phyloP scores from a whole-genome alignment of 1,284 basidiomycete genomes.

The Wallemia ichthyophaga region DNA sequence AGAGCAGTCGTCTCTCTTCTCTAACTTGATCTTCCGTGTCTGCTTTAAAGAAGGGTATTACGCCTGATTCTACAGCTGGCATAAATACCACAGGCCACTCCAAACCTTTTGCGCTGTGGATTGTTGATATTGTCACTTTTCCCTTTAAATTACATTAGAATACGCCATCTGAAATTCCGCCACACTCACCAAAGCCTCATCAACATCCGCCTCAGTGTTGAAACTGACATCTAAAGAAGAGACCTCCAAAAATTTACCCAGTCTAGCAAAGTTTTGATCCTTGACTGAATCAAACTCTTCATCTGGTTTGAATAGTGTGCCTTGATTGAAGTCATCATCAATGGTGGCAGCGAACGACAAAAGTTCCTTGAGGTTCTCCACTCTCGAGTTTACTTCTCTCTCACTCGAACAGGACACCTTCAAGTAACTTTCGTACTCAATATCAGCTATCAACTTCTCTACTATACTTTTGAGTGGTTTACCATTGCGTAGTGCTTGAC shows the following conservation, averaged over 20 bases:
- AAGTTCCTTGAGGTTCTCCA: conserved; percentile 66
- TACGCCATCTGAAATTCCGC: too few species aligned
- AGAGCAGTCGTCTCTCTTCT: conserved; percentile 62
- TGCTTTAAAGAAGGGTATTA: conserved; percentile 15
- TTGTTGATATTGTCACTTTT: conserved; percentile 59
- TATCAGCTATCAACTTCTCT: conserved; percentile 26
- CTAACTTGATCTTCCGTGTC: conserved; percentile 29
- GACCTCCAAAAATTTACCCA: conserved; percentile 51
- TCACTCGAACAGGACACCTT: conserved; percentile 24
- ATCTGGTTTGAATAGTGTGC: neutral
- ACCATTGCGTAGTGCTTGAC: neutral
- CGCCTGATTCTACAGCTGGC: conserved; percentile 26
- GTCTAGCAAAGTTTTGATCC: conserved; percentile 18
- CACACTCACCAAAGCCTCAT: conserved; percentile 23
- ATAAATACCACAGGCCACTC: conserved; percentile 72
- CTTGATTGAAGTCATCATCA: conserved; percentile 1
- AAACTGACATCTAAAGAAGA: conserved; percentile 61
- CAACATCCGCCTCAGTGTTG: conserved; percentile 28
- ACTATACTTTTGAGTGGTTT: conserved; percentile 23
- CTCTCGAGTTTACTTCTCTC: conserved; percentile 38
- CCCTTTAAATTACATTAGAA: neutral
- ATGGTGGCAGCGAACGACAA: conserved; percentile 9
- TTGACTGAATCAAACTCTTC: conserved; percentile 5
- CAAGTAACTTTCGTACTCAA: conserved; percentile 38
- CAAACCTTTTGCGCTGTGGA: conserved; percentile 67